Base-by-base conservation (phyloP, 2,329 filamentous ascomycete species). In the Thielaviopsis musarum region DNA sequence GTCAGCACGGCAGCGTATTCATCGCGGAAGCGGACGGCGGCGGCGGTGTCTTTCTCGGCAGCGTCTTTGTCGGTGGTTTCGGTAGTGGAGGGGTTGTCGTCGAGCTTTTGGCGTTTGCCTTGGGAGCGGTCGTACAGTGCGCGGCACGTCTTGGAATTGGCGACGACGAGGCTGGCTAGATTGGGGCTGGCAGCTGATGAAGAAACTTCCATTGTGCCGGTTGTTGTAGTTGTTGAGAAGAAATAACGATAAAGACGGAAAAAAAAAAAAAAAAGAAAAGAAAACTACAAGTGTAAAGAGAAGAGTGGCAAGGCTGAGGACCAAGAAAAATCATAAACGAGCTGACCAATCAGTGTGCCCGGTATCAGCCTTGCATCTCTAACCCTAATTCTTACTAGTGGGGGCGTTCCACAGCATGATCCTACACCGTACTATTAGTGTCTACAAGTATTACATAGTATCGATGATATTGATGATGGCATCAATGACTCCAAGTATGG, bases 1-100 rank as follows among this genome's bases (percentile, higher is more conserved):
- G 86, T 84, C 68, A 83, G 81, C 22, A 93, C 84, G 67, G 84
- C 76, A 65, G 83, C 80, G 71, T 95, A 96, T 73, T 96, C 90
- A 67, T 75, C 76, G 58, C 77, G 77, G 67, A 87, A 82, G 54
- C 84, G 80, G 58, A 66, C 67, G 65, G 72, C 70, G 63, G 70
- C 63, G 58, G 67, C 63, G 56, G 68, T 65, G 54, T 71, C 70
- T 21, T 48, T 56, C n/a, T 52, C 49, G 53, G 24, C 38, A 13
- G 12, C 41, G 17, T 45, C 22, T 41, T 26, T 24, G 21, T 34
- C 28, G 53, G 45, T 24, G n/a, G 54, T 12, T 56, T 54, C 13
- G 59, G 69, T 66, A 62, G 65, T 65, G 61, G 65, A 66, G 65
- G 30, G 30, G 30, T 7, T 34, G 38, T 15, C 67, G 62, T 71